phyloP scores from a whole-genome alignment of 2,329 filamentous ascomycete species.

The Celoporthe dispersa region DNA sequence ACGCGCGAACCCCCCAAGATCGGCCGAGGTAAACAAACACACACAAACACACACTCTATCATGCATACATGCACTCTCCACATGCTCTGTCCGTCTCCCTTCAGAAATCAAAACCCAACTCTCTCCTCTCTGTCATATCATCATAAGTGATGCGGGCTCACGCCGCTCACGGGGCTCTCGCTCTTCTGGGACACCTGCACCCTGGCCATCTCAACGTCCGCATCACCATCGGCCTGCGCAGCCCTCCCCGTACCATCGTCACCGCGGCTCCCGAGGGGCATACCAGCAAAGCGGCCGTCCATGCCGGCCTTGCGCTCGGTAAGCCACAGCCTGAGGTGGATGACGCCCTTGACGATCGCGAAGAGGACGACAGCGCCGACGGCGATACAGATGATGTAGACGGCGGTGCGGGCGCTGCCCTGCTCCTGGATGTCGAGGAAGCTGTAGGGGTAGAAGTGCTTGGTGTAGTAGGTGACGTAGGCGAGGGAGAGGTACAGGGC shows the following conservation, averaged over 20 bases:
- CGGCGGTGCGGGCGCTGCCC: conserved; percentile 61
- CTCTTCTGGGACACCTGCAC: conserved; percentile 8
- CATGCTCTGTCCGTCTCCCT: neutral
- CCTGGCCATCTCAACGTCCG: conserved; percentile 24
- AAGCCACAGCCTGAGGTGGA: conserved; percentile 55
- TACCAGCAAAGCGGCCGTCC: conserved; percentile 46
- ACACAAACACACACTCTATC: neutral
- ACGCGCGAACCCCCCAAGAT: neutral
- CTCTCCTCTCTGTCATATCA: neutral
- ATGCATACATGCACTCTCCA: neutral
- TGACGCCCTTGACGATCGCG: conserved; percentile 51
- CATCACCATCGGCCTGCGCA: neutral
- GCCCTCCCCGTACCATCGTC: conserved; percentile 31
- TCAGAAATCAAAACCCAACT: no score
- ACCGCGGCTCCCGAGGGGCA: conserved; percentile 31
- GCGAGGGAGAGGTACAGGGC: conserved; percentile 74
- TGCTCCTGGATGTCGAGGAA: conserved; percentile 70
- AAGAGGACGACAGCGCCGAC: conserved; percentile 59
- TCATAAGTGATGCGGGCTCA: conserved; percentile 20
- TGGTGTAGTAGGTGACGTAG: conserved; percentile 70
- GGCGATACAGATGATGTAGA: conserved; percentile 65
- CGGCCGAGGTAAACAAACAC: neutral
- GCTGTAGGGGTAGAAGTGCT: conserved; percentile 76
- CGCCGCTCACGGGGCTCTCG: conserved; percentile 13
- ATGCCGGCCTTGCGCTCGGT: conserved; percentile 52